A percentile compares a stretch with the other conserved stretches of the same genome.
These are phyloP conservation scores for Mycena olivaceomarginata DNA, from an alignment of 768 basidiomycete species.

Conservation along the genomic window DNA sequence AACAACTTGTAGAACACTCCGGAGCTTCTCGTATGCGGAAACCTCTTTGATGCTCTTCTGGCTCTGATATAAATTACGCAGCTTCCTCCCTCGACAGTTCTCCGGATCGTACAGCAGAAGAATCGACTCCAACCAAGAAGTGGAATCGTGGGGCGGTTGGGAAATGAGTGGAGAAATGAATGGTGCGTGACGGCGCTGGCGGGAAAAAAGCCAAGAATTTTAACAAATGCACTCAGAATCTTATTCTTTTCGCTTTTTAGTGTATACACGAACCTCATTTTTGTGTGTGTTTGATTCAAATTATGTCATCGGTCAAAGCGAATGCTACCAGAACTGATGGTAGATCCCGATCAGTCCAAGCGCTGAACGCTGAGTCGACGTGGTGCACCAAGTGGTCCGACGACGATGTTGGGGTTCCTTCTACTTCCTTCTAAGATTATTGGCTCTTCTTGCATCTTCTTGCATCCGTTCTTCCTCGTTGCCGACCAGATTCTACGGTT, in stretches of 20 bases:
- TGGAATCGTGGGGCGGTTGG: background rate
- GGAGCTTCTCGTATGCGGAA: background rate
- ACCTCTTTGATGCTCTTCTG: background rate
- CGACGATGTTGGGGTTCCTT: too few species aligned
- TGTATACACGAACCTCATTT: background rate
- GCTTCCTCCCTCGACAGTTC: background rate
- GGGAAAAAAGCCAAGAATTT: background rate
- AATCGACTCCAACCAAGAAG: conserved; percentile 32
- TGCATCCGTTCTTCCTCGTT: background rate
- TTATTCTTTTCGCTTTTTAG: background rate
- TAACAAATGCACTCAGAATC: background rate
- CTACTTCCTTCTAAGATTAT: too few species aligned
- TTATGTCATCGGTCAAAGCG: conserved; percentile 12
- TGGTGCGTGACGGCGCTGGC: background rate
- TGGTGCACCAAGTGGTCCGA: too few species aligned
- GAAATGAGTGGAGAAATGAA: conserved; percentile 18
- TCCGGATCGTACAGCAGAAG: background rate
- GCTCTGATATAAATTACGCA: conserved; percentile 5
- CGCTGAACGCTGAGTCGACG: too few species aligned
- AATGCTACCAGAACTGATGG: background rate
- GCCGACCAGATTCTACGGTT: background rate
- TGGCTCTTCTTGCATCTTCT: too few species aligned
- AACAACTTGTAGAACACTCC: background rate
- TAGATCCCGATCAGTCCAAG: background rate
- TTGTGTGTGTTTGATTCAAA: background rate